Percentiles rank a stretch among this genome's conserved stretches.
phyloP scores from a whole-genome alignment of 2,329 filamentous ascomycete genomes.

The Monosporascus sp. region DNA sequence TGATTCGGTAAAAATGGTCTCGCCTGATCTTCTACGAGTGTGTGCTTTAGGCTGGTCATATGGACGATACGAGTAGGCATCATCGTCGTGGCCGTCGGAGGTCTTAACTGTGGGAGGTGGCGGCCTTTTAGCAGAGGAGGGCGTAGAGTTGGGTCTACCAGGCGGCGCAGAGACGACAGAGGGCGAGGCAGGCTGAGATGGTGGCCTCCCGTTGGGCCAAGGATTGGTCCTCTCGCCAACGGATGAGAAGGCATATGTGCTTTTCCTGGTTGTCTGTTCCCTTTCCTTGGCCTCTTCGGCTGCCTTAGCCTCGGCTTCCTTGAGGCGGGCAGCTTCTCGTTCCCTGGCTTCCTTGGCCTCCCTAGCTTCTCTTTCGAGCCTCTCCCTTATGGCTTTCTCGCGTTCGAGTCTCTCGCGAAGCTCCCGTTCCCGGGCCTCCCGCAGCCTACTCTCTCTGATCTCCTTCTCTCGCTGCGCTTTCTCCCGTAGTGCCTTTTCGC shows the following conservation, averaged over 20 bases:
- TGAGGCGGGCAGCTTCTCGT: constrained; percentile 22
- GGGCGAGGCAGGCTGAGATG: constrained; percentile 29
- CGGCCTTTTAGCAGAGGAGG: constrained; percentile 18
- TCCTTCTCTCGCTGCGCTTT: constrained; percentile 33
- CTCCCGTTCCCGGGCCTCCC: constrained; percentile 24
- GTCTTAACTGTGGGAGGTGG: constrained; percentile 45
- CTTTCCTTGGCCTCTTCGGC: constrained; percentile 23
- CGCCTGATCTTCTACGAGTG: constrained; percentile 57
- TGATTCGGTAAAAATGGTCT: constrained; percentile 73
- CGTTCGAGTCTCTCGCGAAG: constrained; percentile 23
- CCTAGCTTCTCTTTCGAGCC: constrained; percentile 34
- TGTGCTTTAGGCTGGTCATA: constrained; percentile 65
- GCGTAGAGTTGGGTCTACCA: constrained; percentile 15
- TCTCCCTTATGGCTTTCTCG: constrained; percentile 44
- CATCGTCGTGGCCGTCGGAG: constrained; percentile 57
- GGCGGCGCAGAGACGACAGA: neutral
- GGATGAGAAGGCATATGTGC: constrained; percentile 58
- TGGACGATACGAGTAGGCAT: constrained; percentile 68
- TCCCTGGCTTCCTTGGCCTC: constrained; percentile 28
- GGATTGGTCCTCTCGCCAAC: constrained; percentile 66
- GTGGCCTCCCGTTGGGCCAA: constrained; percentile 60
- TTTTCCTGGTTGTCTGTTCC: constrained; percentile 35
- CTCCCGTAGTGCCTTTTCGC: constrained; percentile 21
- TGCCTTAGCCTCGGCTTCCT: constrained; percentile 16
- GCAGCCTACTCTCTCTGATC: constrained; percentile 26